Conservation (phyloP, 1,284 basidiomycete genomes). For the Cutaneotrichosporon spelunceum region DNA sequence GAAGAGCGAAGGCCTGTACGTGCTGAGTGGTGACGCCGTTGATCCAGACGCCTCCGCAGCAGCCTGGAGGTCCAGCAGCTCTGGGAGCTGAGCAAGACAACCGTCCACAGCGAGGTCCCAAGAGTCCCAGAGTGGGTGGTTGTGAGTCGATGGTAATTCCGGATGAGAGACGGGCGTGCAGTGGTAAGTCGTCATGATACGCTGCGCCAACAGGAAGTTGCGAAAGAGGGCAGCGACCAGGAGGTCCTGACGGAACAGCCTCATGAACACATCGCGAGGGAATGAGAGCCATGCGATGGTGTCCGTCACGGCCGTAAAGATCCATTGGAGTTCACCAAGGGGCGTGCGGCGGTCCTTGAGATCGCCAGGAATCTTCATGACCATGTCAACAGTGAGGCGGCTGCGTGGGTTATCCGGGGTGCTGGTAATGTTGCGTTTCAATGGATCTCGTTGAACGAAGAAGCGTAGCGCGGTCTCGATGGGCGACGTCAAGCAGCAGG, state of each 20-base stretch:
- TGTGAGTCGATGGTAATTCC: slow-evolving; percentile 86
- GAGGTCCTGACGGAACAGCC: slow-evolving; percentile 91
- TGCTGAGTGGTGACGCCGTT: slow-evolving; percentile 44
- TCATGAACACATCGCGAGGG: slow-evolving; percentile 86
- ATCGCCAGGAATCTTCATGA: slow-evolving; percentile 92
- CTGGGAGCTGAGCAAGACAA: slow-evolving; percentile 88
- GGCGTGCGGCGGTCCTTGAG: slow-evolving; percentile 94
- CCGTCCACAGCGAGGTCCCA: slow-evolving; percentile 98
- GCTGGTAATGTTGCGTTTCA: slow-evolving; percentile 62
- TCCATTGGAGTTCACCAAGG: slow-evolving; percentile 97
- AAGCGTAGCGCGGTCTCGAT: slow-evolving; percentile 96
- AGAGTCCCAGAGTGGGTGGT: slow-evolving; percentile 91
- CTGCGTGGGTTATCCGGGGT: slow-evolving; percentile 52
- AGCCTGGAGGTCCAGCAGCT: slow-evolving; percentile 64
- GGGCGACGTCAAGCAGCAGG: slow-evolving; percentile 93
- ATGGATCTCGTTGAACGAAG: slow-evolving; percentile 85
- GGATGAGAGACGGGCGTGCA: slow-evolving; percentile 95
- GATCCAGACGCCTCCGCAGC: slow-evolving; percentile 48
- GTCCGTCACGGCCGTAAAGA: slow-evolving; percentile 97
- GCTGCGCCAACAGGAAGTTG: slow-evolving; percentile 93
- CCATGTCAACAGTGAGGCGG: slow-evolving; percentile 77
- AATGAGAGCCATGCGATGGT: slow-evolving; percentile 99
- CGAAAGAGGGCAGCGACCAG: slow-evolving; percentile 94
- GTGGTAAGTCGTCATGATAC: slow-evolving; percentile 97
- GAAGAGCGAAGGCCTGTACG: slow-evolving; percentile 85